Percentiles rank a stretch among this genome's conserved stretches.
These are phyloP conservation scores for Ceriops tagal DNA, from an alignment of 345 rosid species.

Conservation along the genomic window DNA sequence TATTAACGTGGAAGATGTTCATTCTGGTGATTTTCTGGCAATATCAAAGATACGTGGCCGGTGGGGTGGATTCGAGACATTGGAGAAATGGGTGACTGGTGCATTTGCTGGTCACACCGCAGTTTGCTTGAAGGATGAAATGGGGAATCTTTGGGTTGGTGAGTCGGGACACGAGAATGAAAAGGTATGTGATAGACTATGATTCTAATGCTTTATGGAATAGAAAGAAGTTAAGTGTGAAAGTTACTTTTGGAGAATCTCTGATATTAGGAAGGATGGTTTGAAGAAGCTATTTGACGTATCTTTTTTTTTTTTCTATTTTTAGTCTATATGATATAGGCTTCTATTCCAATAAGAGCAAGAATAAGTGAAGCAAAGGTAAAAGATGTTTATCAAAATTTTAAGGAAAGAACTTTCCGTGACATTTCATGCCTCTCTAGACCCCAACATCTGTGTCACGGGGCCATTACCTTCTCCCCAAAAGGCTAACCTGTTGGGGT, in stretches of 20 bases:
- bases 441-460: too few species aligned
- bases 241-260: too few species aligned
- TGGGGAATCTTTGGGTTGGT: constrained; percentile 96
- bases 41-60: constrained; percentile 93
- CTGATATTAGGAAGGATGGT: too few species aligned
- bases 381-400: too few species aligned
- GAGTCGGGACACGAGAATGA: constrained; percentile 99
- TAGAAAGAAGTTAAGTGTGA: background rate
- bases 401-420: background rate
- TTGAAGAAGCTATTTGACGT: too few species aligned
- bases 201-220: background rate
- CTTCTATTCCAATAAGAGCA: too few species aligned
- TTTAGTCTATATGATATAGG: too few species aligned
- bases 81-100: constrained; percentile 99
- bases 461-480: too few species aligned
- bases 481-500: too few species aligned
- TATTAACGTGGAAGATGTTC: constrained; percentile 74
- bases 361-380: too few species aligned
- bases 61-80: constrained; percentile 98
- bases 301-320: too few species aligned
- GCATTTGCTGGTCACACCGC: constrained; percentile 99
- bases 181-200: constrained; percentile 43
- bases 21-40: constrained; percentile 88
- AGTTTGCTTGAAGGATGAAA: constrained; percentile 91
- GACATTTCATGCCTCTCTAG: background rate